A percentile compares a stretch with the other conserved stretches of the same genome.
phyloP scores from a whole-genome alignment of 495 filamentous ascomycete genomes.

The Aspergillus biplanus region DNA sequence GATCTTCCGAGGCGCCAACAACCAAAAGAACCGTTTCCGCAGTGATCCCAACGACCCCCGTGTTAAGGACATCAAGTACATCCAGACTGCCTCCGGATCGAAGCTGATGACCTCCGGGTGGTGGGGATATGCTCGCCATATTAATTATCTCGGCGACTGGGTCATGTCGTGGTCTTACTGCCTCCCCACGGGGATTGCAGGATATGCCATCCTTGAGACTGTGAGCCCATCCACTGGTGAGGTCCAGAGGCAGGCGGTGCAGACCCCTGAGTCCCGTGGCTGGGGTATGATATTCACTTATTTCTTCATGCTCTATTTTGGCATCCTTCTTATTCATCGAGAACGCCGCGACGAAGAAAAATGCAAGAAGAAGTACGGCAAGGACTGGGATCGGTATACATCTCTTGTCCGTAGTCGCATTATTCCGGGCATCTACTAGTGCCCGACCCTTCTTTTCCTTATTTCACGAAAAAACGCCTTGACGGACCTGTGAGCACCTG shows the following conservation, averaged over 20 bases:
- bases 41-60: constrained; percentile 83
- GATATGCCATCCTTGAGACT: constrained; percentile 63
- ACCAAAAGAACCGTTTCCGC: constrained; percentile 92
- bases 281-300: constrained; percentile 91
- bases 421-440: constrained; percentile 86
- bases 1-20: constrained; percentile 91
- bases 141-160: constrained; percentile 99
- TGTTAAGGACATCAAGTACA: constrained; percentile 80
- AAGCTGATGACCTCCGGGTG: constrained; percentile 85
- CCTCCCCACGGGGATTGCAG: constrained; percentile 85
- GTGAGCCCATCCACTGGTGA: constrained; percentile 55
- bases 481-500: too few relatives aligned
- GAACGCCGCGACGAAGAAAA: constrained; percentile 91
- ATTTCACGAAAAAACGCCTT: neutral
- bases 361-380: constrained; percentile 89
- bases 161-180: constrained; percentile 90
- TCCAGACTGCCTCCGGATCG: constrained; percentile 81
- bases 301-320: constrained; percentile 96
- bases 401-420: constrained; percentile 83
- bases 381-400: constrained; percentile 91
- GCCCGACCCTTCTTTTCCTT: neutral
- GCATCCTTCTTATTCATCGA: constrained; percentile 85
- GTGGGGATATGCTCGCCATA: constrained; percentile 93
- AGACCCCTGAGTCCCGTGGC: constrained; percentile 68
- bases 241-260: constrained; percentile 61